Base-by-base conservation (phyloP, 164 flowering plant species). In the Cinnamomum micranthum region DNA sequence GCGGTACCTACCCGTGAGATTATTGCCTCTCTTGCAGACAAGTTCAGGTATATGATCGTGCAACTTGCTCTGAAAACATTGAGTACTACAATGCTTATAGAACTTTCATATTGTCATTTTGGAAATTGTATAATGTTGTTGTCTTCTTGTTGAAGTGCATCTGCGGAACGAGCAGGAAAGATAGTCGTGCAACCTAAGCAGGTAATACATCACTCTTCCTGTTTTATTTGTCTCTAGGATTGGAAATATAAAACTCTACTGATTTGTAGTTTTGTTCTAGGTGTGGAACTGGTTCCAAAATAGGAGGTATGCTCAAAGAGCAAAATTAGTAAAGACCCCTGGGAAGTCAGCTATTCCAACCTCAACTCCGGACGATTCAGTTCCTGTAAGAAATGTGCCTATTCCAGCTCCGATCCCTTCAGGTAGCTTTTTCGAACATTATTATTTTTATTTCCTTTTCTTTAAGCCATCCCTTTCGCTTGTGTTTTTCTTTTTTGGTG, bases 211-310 rank as follows among this genome's bases (percentile, higher is more conserved):
- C 47, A 35, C 10, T 47, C 60, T 62, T 24, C 55, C 15, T 59
- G 31, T 27, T n/a, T 35, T 52, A 9, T 47, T 4, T 64, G 5
- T 33, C 65, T 11, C 19, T 73, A 28, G 2, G 31, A n/a, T 12
- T 20, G 35, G 55, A 50, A 24, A 20, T 73, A 68, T 68, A 52
- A 52, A 50, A 33, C 50, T 11, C 6, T 77, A 67, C 51, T 76
- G 81, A 33, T 77, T 62, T 74, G 66, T 10, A 12, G 63, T 24
- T 59, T 73, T 70, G 15, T 72, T 83, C 23, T 80, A 94, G 97
- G 87, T 93, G 58, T 96, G 92, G 97, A 96, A 92, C 76, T 96
- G 99, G 99, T 96, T 96, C 79, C 98, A 94, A 69, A 96, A 96
- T 77, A 91, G 91, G 82, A 87, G 99, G 67, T 90, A 92, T 85